phyloP scores from a whole-genome alignment of 2,329 filamentous ascomycete genomes.

The Mycosphaerella sp. region DNA sequence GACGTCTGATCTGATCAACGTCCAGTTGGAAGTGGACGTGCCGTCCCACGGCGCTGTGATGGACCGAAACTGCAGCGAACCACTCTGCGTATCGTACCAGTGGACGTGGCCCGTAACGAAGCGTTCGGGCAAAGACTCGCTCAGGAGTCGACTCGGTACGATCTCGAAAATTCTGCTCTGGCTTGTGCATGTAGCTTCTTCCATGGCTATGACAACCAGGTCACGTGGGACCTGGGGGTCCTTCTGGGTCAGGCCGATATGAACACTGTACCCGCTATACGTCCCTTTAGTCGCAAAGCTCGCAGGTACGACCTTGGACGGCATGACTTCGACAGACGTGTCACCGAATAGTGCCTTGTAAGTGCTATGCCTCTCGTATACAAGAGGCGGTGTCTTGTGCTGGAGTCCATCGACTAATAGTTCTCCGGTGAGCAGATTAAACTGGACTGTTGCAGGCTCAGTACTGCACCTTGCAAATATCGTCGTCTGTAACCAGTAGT shows the following conservation, averaged over 20 bases:
- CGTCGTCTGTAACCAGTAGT: slow-evolving; percentile 8
- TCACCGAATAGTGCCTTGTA: slow-evolving; percentile 51
- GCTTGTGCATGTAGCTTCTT: background rate
- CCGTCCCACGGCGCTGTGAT: slow-evolving; percentile 20
- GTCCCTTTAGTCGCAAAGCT: slow-evolving; percentile 39
- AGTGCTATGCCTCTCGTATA: slow-evolving; percentile 41
- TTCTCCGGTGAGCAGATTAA: slow-evolving; percentile 44
- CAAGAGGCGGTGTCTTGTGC: slow-evolving; percentile 49
- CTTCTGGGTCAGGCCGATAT: slow-evolving; percentile 35
- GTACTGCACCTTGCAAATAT: background rate
- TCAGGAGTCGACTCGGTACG: slow-evolving; percentile 33
- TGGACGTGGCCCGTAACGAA: slow-evolving; percentile 52
- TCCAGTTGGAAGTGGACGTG: slow-evolving; percentile 11
- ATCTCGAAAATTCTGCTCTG: slow-evolving; percentile 32
- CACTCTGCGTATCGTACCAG: slow-evolving; percentile 50
- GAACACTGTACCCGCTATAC: slow-evolving; percentile 7
- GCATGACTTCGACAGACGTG: slow-evolving; percentile 47
- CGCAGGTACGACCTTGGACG: slow-evolving; percentile 51
- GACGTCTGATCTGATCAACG: slow-evolving; percentile 30
- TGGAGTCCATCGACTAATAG: slow-evolving; percentile 46
- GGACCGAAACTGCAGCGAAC: slow-evolving; percentile 48
- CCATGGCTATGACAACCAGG: too few relatives aligned
- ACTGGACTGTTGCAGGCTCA: slow-evolving; percentile 27
- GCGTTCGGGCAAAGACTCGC: slow-evolving; percentile 46
- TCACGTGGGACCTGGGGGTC: too few relatives aligned